phyloP scores from a whole-genome alignment of 768 basidiomycete genomes.

The Boletus huronensis region DNA sequence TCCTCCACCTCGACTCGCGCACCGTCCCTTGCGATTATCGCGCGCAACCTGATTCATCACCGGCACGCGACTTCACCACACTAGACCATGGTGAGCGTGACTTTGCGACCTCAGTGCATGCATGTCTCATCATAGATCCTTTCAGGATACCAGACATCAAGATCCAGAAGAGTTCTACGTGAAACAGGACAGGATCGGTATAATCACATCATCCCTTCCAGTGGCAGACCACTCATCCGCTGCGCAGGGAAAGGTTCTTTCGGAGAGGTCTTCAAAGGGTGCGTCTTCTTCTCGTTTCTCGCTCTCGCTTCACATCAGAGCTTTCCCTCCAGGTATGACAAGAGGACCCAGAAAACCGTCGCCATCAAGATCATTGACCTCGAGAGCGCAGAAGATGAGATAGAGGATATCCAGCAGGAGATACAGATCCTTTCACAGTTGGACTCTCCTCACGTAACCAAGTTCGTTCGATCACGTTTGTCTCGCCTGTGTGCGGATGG shows the following conservation, averaged over 20 bases:
- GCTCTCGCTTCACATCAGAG: conserved; percentile 6
- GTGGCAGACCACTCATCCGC: conserved; percentile 17
- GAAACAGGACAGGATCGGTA: conserved; percentile 95
- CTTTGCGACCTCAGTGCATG: background rate
- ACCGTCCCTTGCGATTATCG: background rate
- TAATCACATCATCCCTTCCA: conserved; percentile 19
- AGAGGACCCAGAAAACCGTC: conserved; percentile 92
- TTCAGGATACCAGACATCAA: conserved; percentile 63
- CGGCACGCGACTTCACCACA: conserved; percentile 12
- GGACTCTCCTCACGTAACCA: conserved; percentile 94
- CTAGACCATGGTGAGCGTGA: conserved; percentile 22
- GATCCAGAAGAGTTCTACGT: conserved; percentile 98
- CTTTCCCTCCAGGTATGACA: conserved; percentile 64
- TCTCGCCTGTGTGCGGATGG: conserved; percentile 27
- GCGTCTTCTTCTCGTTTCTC: conserved; percentile 20
- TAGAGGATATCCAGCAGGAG: conserved; percentile 99
- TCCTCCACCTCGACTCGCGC: conserved; percentile 8
- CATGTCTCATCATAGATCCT: conserved; percentile 8
- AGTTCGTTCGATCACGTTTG: conserved; percentile 51
- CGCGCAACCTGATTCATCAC: conserved; percentile 8
- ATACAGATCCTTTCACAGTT: conserved; percentile 96
- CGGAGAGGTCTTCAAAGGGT: conserved; percentile 99
- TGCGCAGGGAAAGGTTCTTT: conserved; percentile 91
- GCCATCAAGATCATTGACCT: conserved; percentile 99
- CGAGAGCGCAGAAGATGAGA: conserved; percentile 98